Base-by-base conservation (phyloP, 1,284 basidiomycete genomes). In the Heterobasidion occidentale region DNA sequence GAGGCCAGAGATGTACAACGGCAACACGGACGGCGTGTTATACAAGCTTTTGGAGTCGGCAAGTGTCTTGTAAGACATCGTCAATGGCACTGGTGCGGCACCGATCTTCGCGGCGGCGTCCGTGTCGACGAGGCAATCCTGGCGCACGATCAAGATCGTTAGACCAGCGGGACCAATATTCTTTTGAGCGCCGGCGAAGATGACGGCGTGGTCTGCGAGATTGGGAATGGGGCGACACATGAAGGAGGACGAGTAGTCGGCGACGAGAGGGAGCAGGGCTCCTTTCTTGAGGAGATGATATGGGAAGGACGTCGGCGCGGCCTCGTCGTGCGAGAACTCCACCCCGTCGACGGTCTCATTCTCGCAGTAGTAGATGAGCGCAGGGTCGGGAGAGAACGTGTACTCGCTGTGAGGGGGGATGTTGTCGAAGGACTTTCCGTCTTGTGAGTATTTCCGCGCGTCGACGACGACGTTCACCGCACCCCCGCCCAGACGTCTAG, bases 151-250 rank as follows among this genome's bases (percentile, higher is more conserved):
- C 60, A 96, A 77, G 66, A 99, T 83, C 5, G 94, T 96, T 27
- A 97, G 77, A 3, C 97, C 97, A 0, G 95, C 88, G 1, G 97
- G 97, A 5, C 96, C 97, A 53, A 99, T 79, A 70, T 99, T 99
- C 79, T 99, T 99, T 73, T 99, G 97, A n/a, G 92, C 97, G 46
- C 97, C 97, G 11, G 96, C 98, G 70, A 91, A 99, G 66, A 99
- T 90, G 67, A 99, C 78, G 4, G 92, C 94, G 70, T 97, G 92
- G 68, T 90, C 88, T 46, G 86, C 86, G 51, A 98, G 79, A 62
- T 84, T 81, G 5, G 90, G 88, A 67, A 99, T 97, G 42, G 90
- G 90, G n/a, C 95, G 83, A 47, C 92, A 94, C 81, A 99, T 90
- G 79, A 99, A 98, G 58, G 94, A 96, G 51, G 93, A 96, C 12